These are phyloP conservation scores for Schoenoplectus triqueter DNA, from an alignment of 202 grass and related monocot species.

Conservation along the genomic window DNA sequence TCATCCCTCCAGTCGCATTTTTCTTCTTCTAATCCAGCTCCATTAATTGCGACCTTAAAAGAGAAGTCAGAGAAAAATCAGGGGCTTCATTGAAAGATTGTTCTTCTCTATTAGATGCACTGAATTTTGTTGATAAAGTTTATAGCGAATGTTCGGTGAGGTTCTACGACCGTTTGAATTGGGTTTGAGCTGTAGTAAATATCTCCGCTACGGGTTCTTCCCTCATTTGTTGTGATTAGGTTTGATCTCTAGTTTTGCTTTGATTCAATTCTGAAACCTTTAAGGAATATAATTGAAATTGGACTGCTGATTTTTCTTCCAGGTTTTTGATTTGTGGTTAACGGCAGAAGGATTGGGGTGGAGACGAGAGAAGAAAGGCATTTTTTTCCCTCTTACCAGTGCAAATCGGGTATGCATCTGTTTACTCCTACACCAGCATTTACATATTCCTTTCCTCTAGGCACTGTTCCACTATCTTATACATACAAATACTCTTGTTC, in stretches of 20 bases:
- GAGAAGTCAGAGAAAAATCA: neutral
- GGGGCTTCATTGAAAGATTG: constrained; percentile 15
- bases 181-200: constrained; percentile 27
- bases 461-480: neutral
- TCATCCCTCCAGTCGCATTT: constrained; percentile 12
- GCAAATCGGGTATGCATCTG: constrained; percentile 51
- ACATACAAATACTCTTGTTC: constrained; percentile 1
- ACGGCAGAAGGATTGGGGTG: constrained; percentile 42
- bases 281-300: constrained; percentile 1
- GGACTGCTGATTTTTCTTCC: constrained; percentile 11
- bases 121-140: constrained; percentile 10
- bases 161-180: constrained; percentile 9
- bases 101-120: neutral
- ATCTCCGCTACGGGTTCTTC: constrained; percentile 1
- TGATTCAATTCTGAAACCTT: neutral
- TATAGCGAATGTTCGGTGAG: neutral
- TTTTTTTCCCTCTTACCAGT: constrained; percentile 51
- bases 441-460: neutral
- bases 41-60: constrained; percentile 21
- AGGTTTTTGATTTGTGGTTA: constrained; percentile 22
- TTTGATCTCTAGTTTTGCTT: neutral
- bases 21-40: neutral
- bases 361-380: constrained; percentile 35
- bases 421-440: neutral
- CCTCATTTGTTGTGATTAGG: constrained; percentile 3